phyloP scores from a whole-genome alignment of 768 basidiomycete species.

The Boletus barrowsii region DNA sequence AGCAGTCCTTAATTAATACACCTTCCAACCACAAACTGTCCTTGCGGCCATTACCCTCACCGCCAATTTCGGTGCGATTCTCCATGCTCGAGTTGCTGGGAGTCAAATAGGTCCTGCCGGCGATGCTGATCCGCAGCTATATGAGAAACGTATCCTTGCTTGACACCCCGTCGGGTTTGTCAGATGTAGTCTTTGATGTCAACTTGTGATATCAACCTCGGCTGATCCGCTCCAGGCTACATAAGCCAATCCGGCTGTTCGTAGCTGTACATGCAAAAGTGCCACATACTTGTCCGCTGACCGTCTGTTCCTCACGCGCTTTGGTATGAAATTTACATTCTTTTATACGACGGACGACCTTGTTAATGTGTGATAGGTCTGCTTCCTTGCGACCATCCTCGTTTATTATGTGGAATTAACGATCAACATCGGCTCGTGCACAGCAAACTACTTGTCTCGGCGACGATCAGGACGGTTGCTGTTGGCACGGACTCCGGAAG shows the following conservation, averaged over 20 bases:
- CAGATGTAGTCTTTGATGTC: slow-evolving; percentile 6
- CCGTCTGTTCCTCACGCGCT: slow-evolving; percentile 14
- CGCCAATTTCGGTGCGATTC: slow-evolving; percentile 19
- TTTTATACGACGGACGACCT: slow-evolving; percentile 10
- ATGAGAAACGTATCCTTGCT: slow-evolving; percentile 12
- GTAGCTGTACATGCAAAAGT: slow-evolving; percentile 6
- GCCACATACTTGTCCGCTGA: slow-evolving; percentile 7
- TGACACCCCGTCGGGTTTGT: slow-evolving; percentile 4
- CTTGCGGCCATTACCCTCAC: slow-evolving; percentile 17
- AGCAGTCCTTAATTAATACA: slow-evolving; percentile 28
- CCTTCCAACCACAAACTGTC: slow-evolving; percentile 18
- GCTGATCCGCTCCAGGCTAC: slow-evolving; percentile 29
- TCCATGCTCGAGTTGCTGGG: slow-evolving; percentile 6
- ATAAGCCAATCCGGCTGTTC: slow-evolving; percentile 17
- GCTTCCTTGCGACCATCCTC: slow-evolving; percentile 11
- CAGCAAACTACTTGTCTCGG: slow-evolving; percentile 26
- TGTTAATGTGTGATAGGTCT: slow-evolving; percentile 10
- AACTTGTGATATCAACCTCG: slow-evolving; percentile 13
- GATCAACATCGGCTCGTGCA: slow-evolving; percentile 32
- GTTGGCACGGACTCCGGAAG: slow-evolving; percentile 18
- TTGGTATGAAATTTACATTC: slow-evolving; percentile 22
- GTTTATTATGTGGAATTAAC: slow-evolving; percentile 8
- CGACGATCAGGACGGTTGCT: slow-evolving; percentile 35
- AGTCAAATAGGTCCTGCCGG: slow-evolving; percentile 10
- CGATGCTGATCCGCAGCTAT: slow-evolving; percentile 16